phyloP scores from a whole-genome alignment of 768 basidiomycete genomes.

The Suillus sp. region DNA sequence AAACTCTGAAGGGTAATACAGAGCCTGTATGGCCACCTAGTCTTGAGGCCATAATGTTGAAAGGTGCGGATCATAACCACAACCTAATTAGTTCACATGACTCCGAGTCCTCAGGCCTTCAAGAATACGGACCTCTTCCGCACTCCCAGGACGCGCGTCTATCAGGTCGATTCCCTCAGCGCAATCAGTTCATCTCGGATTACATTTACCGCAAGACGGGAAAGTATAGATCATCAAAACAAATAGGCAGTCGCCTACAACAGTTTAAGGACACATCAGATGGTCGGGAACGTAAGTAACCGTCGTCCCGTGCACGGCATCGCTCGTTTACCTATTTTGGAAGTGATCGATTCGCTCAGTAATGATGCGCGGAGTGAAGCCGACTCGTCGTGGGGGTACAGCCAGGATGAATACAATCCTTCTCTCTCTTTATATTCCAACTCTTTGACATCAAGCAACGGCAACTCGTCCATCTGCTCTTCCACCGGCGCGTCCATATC shows the following conservation, averaged over 20 bases:
- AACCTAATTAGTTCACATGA: conserved; percentile 21
- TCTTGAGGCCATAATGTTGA: conserved; percentile 74
- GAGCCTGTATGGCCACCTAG: conserved; percentile 82
- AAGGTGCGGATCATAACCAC: conserved; percentile 48
- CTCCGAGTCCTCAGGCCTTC: conserved; percentile 46
- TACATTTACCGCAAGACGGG: conserved; percentile 72
- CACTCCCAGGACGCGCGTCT: conserved; percentile 72
- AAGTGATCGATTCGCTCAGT: conserved; percentile 37
- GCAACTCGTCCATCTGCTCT: conserved; percentile 23
- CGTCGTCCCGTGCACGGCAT: conserved; percentile 1
- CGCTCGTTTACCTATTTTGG: conserved; percentile 27
- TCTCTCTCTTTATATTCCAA: conserved; percentile 30
- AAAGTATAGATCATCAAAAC: conserved; percentile 71
- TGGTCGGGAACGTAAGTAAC: conserved; percentile 64
- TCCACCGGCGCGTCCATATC: conserved; percentile 21
- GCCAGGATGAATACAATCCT: conserved; percentile 21
- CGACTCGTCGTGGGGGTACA: conserved; percentile 23
- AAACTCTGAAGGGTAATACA: conserved; percentile 63
- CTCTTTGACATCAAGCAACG: conserved; percentile 9
- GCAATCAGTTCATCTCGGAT: conserved; percentile 80
- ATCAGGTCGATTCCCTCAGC: conserved; percentile 73
- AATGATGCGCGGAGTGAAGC: conserved; percentile 29
- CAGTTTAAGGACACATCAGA: conserved; percentile 75
- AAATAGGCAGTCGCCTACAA: conserved; percentile 80
- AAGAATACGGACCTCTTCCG: conserved; percentile 74